Evolutionary conservation across 2,329 filamentous ascomycete genomes (phyloP).

Genomic region (Lecanoromycetidae sp.): DNA sequence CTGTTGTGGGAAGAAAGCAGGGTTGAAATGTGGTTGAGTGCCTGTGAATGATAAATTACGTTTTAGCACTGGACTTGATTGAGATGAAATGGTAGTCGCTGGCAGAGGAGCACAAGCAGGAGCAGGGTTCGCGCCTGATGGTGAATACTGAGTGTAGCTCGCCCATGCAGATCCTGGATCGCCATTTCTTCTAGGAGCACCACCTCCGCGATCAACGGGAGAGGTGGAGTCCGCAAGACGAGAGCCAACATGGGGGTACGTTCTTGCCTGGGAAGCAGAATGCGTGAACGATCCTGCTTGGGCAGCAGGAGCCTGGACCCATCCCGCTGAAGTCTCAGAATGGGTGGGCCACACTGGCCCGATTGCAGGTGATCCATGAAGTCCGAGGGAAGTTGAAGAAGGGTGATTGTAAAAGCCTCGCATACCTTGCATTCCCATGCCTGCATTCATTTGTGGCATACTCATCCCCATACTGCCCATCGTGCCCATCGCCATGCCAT

Average conservation of each 20-base stretch:
- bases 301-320: conserved; percentile 8
- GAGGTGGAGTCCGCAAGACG: background rate
- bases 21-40: conserved; percentile 57
- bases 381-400: conserved; percentile 16
- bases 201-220: background rate
- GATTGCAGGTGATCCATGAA: conserved; percentile 13
- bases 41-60: conserved; percentile 15
- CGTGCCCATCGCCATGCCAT: conserved; percentile 43
- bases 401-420: conserved; percentile 20
- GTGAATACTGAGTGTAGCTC: conserved; percentile 7
- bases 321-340: conserved; percentile 15
- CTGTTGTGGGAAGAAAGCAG: conserved; percentile 55
- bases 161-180: background rate
- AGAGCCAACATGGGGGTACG: background rate
- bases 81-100: background rate
- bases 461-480: conserved; percentile 44
- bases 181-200: background rate
- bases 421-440: conserved; percentile 41
- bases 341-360: conserved; percentile 12
- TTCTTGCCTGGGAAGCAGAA: background rate
- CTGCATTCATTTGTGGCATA: conserved; percentile 44
- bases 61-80: conserved; percentile 10
- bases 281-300: conserved; percentile 14
- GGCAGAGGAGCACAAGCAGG: background rate
- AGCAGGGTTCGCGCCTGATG: background rate